Evolutionary conservation across 129 eudicot species (phyloP), one percentile per base, ranked within the genome.

Genomic region (Escallonia herrerae): DNA sequence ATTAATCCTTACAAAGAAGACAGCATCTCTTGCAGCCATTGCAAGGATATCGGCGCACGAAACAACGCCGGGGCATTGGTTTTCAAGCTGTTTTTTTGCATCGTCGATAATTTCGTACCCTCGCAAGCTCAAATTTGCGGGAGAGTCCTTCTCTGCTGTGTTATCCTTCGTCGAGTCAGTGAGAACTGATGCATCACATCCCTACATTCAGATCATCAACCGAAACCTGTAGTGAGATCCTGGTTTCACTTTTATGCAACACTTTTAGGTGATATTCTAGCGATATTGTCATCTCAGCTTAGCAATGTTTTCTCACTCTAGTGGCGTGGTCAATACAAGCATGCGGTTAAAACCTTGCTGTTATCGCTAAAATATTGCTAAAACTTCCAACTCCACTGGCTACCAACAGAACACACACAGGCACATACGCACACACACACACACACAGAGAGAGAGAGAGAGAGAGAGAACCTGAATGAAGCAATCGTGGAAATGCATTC

Each of bases 401-500:
- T 22, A 22, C 33, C 33, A 22, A 22, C 33, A 39, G 40, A 15
- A 58, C 41, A 63, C 13, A 54, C 43, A 13, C 12, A 56, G n/a
- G 14, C 9, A 3, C 44, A n/a, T n/a, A n/a, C n/a, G n/a, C n/a
- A n/a, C n/a, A n/a, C n/a, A n/a, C n/a, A n/a, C n/a, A n/a, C n/a
- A n/a, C n/a, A n/a, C n/a, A n/a, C n/a, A n/a, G n/a, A n/a, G n/a
- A n/a, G n/a, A 11, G 47, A 60, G 45, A 60, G 8, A 43, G 33
- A 22, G 33, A 22, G 33, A 22, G 33, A 22, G 33, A 53, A 91
- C 97, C 96, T 89, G 75, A 58, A 93, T 76, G 68, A 87, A 93
- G 75, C 99, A 93, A 63, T 93, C 99, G 65, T 93, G 99, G 55
- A 93, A 93, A 72, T 85, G 96, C 99, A 91, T 85, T 69, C 97